Percentiles rank a stretch among this genome's conserved stretches.
These are phyloP conservation scores for Cercospora nicotianae DNA, from an alignment of 2,329 filamentous ascomycete species.

Conservation along the genomic window DNA sequence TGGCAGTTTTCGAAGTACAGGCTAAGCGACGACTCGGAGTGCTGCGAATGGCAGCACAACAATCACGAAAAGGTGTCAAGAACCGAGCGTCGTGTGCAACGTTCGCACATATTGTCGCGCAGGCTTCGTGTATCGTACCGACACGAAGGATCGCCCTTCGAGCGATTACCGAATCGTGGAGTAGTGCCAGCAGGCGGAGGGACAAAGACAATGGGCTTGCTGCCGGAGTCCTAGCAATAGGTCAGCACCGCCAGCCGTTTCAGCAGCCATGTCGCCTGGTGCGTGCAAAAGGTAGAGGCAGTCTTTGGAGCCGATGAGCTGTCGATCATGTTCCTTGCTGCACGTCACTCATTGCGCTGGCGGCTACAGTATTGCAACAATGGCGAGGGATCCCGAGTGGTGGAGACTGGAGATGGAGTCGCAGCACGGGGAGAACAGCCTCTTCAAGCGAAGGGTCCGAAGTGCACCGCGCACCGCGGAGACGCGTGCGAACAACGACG, in stretches of 20 bases:
- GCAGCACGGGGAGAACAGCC: not conserved
- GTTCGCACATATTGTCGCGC: constrained; percentile 10
- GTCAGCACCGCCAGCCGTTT: constrained; percentile 14
- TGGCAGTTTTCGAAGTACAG: constrained; percentile 24
- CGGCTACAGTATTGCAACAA: constrained; percentile 6
- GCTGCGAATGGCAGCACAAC: constrained; percentile 18
- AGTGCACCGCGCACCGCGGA: not conserved
- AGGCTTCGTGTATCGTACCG: constrained; percentile 16
- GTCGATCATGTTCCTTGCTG: constrained; percentile 17
- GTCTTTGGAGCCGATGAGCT: not conserved
- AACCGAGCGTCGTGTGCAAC: constrained; percentile 19
- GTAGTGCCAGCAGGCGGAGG: not conserved
- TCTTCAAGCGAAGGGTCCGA: constrained; percentile 5
- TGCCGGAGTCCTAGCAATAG: not conserved
- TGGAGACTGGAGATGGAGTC: not conserved
- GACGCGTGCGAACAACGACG: constrained; percentile 8
- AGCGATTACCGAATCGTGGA: not conserved
- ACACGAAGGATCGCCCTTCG: constrained; percentile 14
- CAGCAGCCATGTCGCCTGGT: constrained; percentile 5
- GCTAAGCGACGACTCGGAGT: constrained; percentile 18
- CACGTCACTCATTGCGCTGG: constrained; percentile 9
- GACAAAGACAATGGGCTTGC: constrained; percentile 9
- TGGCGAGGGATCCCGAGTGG: constrained; percentile 1
- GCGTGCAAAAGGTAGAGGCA: not conserved
- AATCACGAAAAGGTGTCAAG: constrained; percentile 11